Conservation (phyloP, 176 grass and related monocot genomes). For the Oryza coarctata region DNA sequence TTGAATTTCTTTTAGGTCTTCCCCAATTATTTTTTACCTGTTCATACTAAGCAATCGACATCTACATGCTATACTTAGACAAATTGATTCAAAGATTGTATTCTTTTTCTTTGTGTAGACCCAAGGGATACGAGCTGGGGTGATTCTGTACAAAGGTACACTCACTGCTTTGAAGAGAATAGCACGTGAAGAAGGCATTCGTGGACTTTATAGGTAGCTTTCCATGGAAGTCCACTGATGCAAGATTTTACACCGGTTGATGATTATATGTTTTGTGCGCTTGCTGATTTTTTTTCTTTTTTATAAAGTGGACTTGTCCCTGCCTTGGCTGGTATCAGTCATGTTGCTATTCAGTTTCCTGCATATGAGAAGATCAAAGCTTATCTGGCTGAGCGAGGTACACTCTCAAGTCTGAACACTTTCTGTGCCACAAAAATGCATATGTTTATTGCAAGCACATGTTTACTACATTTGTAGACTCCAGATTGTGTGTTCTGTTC, state of each 20-base stretch:
- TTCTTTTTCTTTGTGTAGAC: constrained; percentile 50
- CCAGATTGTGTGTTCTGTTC: constrained; percentile 14
- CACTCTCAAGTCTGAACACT: not conserved
- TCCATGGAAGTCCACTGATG: not conserved
- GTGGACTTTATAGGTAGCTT: constrained; percentile 84
- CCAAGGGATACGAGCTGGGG: constrained; percentile 63
- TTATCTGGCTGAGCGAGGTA: constrained; percentile 92
- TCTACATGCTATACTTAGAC: not conserved
- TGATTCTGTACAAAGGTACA: constrained; percentile 75
- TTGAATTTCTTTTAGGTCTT: not conserved
- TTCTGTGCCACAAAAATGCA: constrained; percentile 4
- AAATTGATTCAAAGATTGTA: constrained; percentile 1
- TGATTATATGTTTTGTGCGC: constrained; percentile 24
- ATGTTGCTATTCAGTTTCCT: constrained; percentile 98
- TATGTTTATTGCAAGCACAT: not conserved
- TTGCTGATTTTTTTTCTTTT: constrained; percentile 20
- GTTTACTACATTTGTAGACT: not conserved
- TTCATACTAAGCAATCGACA: not conserved
- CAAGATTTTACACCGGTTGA: not conserved
- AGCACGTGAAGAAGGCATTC: constrained; percentile 81
- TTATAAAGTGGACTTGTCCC: constrained; percentile 74
- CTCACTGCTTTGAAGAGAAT: constrained; percentile 76
- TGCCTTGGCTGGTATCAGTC: constrained; percentile 92
- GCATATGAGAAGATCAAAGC: constrained; percentile 86
- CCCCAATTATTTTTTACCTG: not conserved